Percentiles rank a stretch among this genome's conserved stretches.
Conservation (phyloP, 169 alveolate species). For the Cryptosporidium parvum region DNA sequence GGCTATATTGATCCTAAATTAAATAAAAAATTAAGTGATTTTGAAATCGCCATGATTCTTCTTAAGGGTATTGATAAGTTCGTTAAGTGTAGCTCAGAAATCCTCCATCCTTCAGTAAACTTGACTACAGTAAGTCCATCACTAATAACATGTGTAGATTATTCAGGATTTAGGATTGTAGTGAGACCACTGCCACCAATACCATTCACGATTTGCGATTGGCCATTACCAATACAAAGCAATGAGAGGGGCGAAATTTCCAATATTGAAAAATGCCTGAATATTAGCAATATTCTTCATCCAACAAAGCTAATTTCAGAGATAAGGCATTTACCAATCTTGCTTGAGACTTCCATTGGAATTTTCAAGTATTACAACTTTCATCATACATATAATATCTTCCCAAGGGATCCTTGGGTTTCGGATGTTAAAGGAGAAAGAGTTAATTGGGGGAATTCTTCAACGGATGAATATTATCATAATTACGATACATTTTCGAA, state of each 20-base stretch:
- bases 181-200: conserved; percentile 53
- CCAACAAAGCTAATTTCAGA: conserved; percentile 60
- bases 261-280: conserved; percentile 52
- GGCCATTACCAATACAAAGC: conserved; percentile 76
- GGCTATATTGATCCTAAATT: not conserved
- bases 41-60: conserved; percentile 29
- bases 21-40: not conserved
- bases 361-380: conserved; percentile 35
- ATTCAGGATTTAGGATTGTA: conserved; percentile 65
- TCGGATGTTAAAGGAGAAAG: conserved; percentile 56
- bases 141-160: conserved; percentile 72
- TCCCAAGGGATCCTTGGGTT: conserved; percentile 73
- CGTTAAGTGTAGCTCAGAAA: conserved; percentile 11
- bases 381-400: conserved; percentile 65
- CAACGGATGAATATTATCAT: conserved; percentile 51
- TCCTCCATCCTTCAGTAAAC: conserved; percentile 52
- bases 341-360: conserved; percentile 45
- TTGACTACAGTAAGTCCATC: conserved; percentile 63
- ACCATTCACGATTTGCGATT: conserved; percentile 73
- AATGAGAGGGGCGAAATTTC: conserved; percentile 47
- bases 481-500: conserved; percentile 14
- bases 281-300: conserved; percentile 59
- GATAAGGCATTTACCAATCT: conserved; percentile 50
- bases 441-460: conserved; percentile 62
- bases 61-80: conserved; percentile 24